Base-by-base conservation (phyloP, 208 protist species). In the Trypanosoma lewisi region DNA sequence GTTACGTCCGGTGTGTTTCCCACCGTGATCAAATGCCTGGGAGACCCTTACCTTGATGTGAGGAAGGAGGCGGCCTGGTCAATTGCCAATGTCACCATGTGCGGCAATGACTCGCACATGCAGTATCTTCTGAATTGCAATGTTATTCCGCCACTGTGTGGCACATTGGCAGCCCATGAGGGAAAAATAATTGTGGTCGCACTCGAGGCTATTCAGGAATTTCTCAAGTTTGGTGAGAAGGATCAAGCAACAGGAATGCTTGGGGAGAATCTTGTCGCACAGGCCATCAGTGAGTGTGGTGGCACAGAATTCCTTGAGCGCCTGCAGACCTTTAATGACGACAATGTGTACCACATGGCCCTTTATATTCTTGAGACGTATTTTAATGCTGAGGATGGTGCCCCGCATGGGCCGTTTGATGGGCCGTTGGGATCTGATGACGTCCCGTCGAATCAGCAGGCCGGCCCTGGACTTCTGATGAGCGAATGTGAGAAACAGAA, bases 31-130 rank as follows among this genome's bases (percentile, higher is more conserved):
- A 60, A 93, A 17, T 87, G 98, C 37, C 78, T 99, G 8, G 14
- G 41, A 21, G 75, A 77, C 27, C 58, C 57, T 8, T 94, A 99
- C 64, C 93, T 98, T 39, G 96, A 98, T 34, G 96, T 99, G 21
- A 87, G 90, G 59, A 99, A 99, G 81, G 98, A 99, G 81, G 97
- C 98, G 19, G 93, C 97, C 8, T 99, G 98, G 98, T 91, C 93
- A 37, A 87, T 99, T 36, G 89, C 91, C 17, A 99, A 99, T 75
- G 89, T 97, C 2, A 92, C 89, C 21, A 86, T 86, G 27, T 98
- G 97, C 60, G 98, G 97, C 36, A 80, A 73, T 27, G 39, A 69
- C 1, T 75, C 95, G 28, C 97, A 99, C 65, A 87, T 98, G 68
- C 69, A 80, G 57, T 87, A 93, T 66, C 70, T 99, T 0, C 86